Evolutionary conservation across 2,329 filamentous ascomycete species (phyloP).

Genomic region (Sporothrix inflata): DNA sequence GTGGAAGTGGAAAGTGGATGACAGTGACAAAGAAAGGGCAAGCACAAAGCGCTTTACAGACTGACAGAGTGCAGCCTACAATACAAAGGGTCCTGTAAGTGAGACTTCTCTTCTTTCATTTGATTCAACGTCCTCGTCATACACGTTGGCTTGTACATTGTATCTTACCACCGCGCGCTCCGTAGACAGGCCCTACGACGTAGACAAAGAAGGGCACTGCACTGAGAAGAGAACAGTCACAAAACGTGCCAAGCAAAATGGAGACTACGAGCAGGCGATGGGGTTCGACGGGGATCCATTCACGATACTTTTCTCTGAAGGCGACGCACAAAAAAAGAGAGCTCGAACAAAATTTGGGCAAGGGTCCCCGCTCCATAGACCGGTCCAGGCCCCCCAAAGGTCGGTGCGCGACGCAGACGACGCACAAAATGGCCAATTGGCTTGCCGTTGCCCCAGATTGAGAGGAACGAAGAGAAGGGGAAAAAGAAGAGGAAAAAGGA

Average conservation of each 20-base stretch:
- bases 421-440: neutral
- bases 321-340: neutral
- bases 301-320: neutral
- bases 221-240: neutral
- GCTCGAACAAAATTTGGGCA: neutral
- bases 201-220: neutral
- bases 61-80: no score
- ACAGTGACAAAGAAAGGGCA: neutral
- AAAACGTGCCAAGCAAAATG: neutral
- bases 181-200: neutral
- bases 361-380: constrained; percentile 20
- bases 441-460: constrained; percentile 7
- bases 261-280: neutral
- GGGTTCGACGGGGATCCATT: neutral
- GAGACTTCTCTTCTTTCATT: neutral
- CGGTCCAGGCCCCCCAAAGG: constrained; percentile 6
- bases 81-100: neutral
- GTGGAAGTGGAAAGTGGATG: constrained; percentile 1
- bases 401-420: neutral
- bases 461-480: neutral
- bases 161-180: neutral
- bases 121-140: neutral
- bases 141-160: neutral
- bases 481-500: neutral
- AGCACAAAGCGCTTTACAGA: no score